Percentiles rank a stretch among this genome's conserved stretches.
phyloP scores from a whole-genome alignment of 2,329 filamentous ascomycete genomes.

The Mycosphaerella sp. region DNA sequence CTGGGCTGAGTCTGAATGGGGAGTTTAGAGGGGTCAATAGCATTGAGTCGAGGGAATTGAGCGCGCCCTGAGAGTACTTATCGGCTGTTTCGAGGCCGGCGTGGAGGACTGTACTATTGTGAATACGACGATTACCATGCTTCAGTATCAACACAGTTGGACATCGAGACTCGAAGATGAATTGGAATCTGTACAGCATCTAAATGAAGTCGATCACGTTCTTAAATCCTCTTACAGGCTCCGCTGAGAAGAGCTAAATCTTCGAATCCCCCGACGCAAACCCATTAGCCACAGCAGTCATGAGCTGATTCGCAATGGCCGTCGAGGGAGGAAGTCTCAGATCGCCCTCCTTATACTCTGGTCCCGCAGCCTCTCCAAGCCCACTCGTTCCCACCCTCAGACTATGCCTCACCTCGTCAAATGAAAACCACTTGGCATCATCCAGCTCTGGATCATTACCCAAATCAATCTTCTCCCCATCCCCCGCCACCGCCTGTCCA shows the following conservation, averaged over 20 bases:
- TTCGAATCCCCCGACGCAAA: slow-evolving; percentile 53
- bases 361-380: slow-evolving; percentile 58
- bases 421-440: slow-evolving; percentile 77
- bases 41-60: slow-evolving; percentile 33
- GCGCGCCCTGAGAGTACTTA: too few species aligned
- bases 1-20: slow-evolving; percentile 81
- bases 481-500: slow-evolving; percentile 66
- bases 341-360: slow-evolving; percentile 67
- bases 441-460: slow-evolving; percentile 89
- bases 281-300: slow-evolving; percentile 71
- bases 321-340: slow-evolving; percentile 76
- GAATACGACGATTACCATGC: too few species aligned
- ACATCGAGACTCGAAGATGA: too few species aligned
- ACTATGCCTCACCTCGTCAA: slow-evolving; percentile 75
- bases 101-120: too few species aligned
- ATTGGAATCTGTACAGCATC: too few species aligned
- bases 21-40: slow-evolving; percentile 61
- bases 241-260: slow-evolving; percentile 31
- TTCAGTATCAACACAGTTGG: too few species aligned
- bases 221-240: too few species aligned
- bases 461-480: slow-evolving; percentile 71
- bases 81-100: too few species aligned
- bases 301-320: slow-evolving; percentile 86
- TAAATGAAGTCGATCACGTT: too few species aligned
- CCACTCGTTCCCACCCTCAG: slow-evolving; percentile 61